Evolutionary conservation across 768 basidiomycete genomes (phyloP), one percentile per base, ranked within the genome.

Genomic region (Mrakia blollopis): DNA sequence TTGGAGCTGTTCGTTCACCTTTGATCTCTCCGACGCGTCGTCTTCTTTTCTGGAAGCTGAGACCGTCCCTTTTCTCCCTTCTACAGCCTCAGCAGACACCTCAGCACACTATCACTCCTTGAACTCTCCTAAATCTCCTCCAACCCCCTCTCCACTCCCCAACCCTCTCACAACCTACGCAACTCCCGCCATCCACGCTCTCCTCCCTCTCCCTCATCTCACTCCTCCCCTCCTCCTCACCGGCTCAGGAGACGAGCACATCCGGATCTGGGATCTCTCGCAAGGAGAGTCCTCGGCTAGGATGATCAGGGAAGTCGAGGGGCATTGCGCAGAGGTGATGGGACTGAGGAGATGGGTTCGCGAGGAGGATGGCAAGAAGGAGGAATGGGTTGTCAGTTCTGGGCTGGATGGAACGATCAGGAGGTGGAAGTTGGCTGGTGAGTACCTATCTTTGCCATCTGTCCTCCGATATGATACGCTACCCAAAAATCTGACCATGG

Each of bases 271-370:
- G 80, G 92, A 97, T 81, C 84, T 94, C 47, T 90, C 91, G 2
- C 85, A 87, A 2, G 85, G 87, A 32, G 87, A 89, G 35, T 89
- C 73, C 10, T 89, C 52, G 9, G 57, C 54, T 13, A 28, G 60
- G 5, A 30, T 78, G 23, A 28, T 78, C 5, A 8, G 68, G 23
- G 68, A 44, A 21, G 84, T 92, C 16, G 92, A 97, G 80, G 94
- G 89, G 9, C 96, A 98, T 81, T 93, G 91, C 89, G 93, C 93
- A 80, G 93, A 97, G 80, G 89, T 98, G 23, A 91, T 88, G 6
- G 89, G 87, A 7, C 84, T 98, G 72, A 87, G 87, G 39, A 84
- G 90, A 16, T 97, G 94, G 93, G 85, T 84, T 10, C 82, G 83
- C 39, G 86, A 85, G 13, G 84, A 84, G 35, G 87, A 87, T 78